Evolutionary conservation across 2,329 filamentous ascomycete genomes (phyloP).

Genomic region (Cladosporium austrohemisphaericum): DNA sequence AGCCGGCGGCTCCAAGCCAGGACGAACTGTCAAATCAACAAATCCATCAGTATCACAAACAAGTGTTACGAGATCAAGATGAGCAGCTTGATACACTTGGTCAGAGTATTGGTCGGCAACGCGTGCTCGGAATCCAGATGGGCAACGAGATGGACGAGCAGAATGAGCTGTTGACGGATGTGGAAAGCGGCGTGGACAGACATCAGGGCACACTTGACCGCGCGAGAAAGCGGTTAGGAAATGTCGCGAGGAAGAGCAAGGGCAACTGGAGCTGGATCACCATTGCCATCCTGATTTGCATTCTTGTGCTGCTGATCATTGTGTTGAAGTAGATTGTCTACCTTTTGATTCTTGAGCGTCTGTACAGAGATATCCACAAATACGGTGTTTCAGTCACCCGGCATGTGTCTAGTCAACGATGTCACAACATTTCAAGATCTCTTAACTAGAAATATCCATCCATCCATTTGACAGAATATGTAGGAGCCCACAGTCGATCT

Average conservation of each 20-base stretch:
- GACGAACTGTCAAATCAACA: constrained; percentile 70
- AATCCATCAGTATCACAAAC: constrained; percentile 78
- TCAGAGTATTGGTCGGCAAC: constrained; percentile 80
- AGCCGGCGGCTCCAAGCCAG: constrained; percentile 56
- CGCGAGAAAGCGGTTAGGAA: constrained; percentile 67
- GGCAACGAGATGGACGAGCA: constrained; percentile 93
- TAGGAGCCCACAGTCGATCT: neutral
- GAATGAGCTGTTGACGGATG: constrained; percentile 81
- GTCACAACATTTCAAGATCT: no score
- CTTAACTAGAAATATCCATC: no score
- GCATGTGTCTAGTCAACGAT: no score
- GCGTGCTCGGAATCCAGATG: constrained; percentile 92
- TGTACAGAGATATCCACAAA: constrained; percentile 71
- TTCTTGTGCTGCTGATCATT: constrained; percentile 77
- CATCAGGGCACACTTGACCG: constrained; percentile 73
- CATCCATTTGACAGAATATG: neutral
- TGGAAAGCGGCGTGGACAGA: constrained; percentile 76
- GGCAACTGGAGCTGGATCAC: constrained; percentile 89
- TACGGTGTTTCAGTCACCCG: no score
- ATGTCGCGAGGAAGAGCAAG: constrained; percentile 67
- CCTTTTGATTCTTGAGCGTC: constrained; percentile 75
- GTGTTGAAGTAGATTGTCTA: constrained; percentile 74
- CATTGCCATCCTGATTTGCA: constrained; percentile 71
- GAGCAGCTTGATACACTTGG: constrained; percentile 85
- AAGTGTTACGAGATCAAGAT: constrained; percentile 83